Conservation (phyloP, 208 protist species). For the Trypanosoma congolense region DNA sequence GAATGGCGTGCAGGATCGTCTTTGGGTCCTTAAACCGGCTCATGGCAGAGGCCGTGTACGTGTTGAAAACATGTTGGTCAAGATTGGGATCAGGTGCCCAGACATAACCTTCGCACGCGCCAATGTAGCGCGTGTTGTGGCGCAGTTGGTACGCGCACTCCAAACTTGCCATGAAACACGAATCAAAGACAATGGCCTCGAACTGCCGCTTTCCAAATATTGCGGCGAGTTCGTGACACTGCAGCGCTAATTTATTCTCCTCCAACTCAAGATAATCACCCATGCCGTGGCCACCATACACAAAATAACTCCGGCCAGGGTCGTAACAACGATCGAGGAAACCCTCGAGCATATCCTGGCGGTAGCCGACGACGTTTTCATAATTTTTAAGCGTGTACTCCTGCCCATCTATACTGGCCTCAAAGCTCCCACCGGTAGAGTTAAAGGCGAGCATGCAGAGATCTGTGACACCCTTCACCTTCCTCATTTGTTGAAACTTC, state of each 20-base stretch:
- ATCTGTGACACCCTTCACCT: conserved; percentile 64
- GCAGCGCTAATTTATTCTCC: conserved; percentile 44
- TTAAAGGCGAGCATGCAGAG: conserved; percentile 83
- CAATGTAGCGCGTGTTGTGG: conserved; percentile 79
- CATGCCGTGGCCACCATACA: conserved; percentile 87
- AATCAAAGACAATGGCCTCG: conserved; percentile 82
- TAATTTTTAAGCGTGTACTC: conserved; percentile 73
- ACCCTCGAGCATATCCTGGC: conserved; percentile 62
- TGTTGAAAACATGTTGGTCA: conserved; percentile 82
- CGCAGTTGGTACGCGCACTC: conserved; percentile 83
- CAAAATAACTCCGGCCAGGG: conserved; percentile 69
- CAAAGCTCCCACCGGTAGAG: conserved; percentile 81
- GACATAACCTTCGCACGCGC: conserved; percentile 79
- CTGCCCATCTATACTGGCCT: conserved; percentile 71
- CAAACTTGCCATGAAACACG: conserved; percentile 86
- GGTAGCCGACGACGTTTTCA: conserved; percentile 46
- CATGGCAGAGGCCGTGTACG: conserved; percentile 65
- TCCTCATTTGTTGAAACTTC: conserved; percentile 88
- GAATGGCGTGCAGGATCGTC: conserved; percentile 54
- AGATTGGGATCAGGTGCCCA: conserved; percentile 78
- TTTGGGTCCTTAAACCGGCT: conserved; percentile 61
- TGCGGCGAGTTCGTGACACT: conserved; percentile 65
- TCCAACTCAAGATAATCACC: conserved; percentile 84
- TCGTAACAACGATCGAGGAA: conserved; percentile 67
- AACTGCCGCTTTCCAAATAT: conserved; percentile 59